Percentiles rank a stretch among this genome's conserved stretches.
Evolutionary conservation across 2,329 filamentous ascomycete species (phyloP).

Genomic region (Ramularia endophylla): DNA sequence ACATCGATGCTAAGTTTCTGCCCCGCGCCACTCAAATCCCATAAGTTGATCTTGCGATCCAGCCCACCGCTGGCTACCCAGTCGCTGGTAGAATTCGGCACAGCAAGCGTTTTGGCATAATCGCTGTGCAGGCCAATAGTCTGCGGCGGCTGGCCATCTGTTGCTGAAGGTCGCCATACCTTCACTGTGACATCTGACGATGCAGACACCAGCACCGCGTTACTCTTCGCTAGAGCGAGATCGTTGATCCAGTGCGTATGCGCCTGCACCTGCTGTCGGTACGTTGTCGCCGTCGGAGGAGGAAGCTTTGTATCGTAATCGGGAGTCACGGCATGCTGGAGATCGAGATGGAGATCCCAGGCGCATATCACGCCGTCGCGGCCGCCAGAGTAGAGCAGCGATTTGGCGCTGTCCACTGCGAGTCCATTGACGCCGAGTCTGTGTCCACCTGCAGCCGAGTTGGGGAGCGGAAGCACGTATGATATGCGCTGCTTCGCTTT

Average conservation of each 20-base stretch:
- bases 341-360: slow-evolving; percentile 79
- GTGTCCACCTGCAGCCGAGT: slow-evolving; percentile 70
- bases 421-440: slow-evolving; percentile 92
- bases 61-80: slow-evolving; percentile 95
- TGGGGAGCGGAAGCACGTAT: slow-evolving; percentile 63
- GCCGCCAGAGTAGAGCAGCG: slow-evolving; percentile 89
- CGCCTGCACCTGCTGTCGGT: slow-evolving; percentile 63
- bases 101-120: slow-evolving; percentile 91
- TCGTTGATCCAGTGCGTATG: slow-evolving; percentile 98
- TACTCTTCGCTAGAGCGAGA: slow-evolving; percentile 71
- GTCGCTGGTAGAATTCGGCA: slow-evolving; percentile 61
- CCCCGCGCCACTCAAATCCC: slow-evolving; percentile 85
- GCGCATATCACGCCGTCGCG: slow-evolving; percentile 94
- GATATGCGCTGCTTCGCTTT: slow-evolving; percentile 50
- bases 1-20: slow-evolving; percentile 83
- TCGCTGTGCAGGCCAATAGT: slow-evolving; percentile 91
- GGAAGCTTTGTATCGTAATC: slow-evolving; percentile 30
- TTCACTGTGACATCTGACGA: slow-evolving; percentile 94
- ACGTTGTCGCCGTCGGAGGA: slow-evolving; percentile 41
- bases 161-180: slow-evolving; percentile 72
- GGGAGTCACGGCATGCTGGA: slow-evolving; percentile 39
- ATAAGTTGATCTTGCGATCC: slow-evolving; percentile 85
- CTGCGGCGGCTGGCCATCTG: slow-evolving; percentile 58
- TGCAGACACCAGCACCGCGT: slow-evolving; percentile 75
- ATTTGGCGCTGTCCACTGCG: slow-evolving; percentile 74